Evolutionary conservation across 306 rosid species (phyloP), one percentile per base, ranked within the genome.

Genomic region (Trichosanthes cucumerina): DNA sequence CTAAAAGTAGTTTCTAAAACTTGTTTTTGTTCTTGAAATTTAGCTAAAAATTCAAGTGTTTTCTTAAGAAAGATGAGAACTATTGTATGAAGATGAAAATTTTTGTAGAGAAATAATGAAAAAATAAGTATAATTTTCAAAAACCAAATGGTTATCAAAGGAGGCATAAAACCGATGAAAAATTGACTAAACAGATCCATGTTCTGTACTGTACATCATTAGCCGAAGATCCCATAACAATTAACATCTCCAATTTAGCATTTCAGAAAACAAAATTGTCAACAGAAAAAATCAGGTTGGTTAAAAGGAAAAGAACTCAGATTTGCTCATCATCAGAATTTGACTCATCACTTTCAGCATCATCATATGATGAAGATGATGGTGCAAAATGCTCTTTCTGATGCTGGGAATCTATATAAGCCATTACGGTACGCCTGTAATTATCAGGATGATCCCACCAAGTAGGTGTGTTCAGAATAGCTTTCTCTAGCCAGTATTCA

Each of bases 361-460:
- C 28, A 2, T 19, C 50, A 38, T 53, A 19, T 73, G 60, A 28
- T 15, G 43, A 19, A 49, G 60, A 28, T 15, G 43, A 21, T 16
- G 77, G 28, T 47, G 57, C n/a, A 24, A 39, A 28, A 73, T 16
- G 13, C 19, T 18, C 1, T 47, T 49, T 9, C 77, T 50, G 26
- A 21, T 34, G 0, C 19, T 18, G 7, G 1, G 79, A n/a, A 12
- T 76, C 66, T 4, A 53, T 2, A 54, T 53, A 33, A 33, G 14
- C 79, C 65, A 33, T 75, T 5, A 53, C 31, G 12, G 65, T 12
- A 5, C 24, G 64, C 44, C 52, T 52, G 36, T 65, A 47, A 9
- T 64, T 65, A 46, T 79, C 65, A 66, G 81, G 81, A 47, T 79
- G 53, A 33, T 79, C 76, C 81, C 81, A 65, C 81, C 34, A 47